These are phyloP conservation scores for Yarrowia osloensis DNA, from an alignment of 805 yeast genomes.

Conservation along the genomic window DNA sequence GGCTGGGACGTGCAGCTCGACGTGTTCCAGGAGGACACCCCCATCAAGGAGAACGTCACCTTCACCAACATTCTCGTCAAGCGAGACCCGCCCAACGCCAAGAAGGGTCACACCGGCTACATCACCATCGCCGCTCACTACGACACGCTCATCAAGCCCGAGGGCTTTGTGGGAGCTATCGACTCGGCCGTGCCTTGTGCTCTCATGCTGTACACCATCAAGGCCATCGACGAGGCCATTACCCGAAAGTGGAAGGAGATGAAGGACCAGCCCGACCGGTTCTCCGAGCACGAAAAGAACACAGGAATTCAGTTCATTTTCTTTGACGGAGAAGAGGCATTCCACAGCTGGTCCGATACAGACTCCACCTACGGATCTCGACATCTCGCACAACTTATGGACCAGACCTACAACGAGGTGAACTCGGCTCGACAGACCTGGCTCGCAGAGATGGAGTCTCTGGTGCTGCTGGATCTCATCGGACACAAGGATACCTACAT, in stretches of 20 bases:
- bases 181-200: conserved; percentile 64
- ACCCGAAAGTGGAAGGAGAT: conserved; percentile 35
- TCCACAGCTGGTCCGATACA: conserved; percentile 51
- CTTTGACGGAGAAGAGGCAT: conserved; percentile 65
- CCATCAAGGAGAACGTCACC: conserved; percentile 42
- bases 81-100: conserved; percentile 37
- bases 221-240: conserved; percentile 37
- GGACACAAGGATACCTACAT: conserved; percentile 47
- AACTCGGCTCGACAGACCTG: conserved; percentile 33
- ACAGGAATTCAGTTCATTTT: conserved; percentile 53
- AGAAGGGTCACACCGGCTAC: conserved; percentile 35
- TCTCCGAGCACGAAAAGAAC: conserved; percentile 28
- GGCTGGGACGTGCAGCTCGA: conserved; percentile 40
- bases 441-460: conserved; percentile 46
- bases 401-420: conserved; percentile 34
- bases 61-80: conserved; percentile 43
- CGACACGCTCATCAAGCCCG: conserved; percentile 53
- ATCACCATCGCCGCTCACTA: conserved; percentile 55
- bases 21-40: conserved; percentile 44
- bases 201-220: conserved; percentile 50
- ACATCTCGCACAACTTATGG: conserved; percentile 50
- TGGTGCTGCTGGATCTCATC: conserved; percentile 54
- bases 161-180: conserved; percentile 61
- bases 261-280: conserved; percentile 29
- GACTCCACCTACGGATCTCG: conserved; percentile 62